These are phyloP conservation scores for Russula foetens DNA, from an alignment of 768 basidiomycete genomes.

Conservation along the genomic window DNA sequence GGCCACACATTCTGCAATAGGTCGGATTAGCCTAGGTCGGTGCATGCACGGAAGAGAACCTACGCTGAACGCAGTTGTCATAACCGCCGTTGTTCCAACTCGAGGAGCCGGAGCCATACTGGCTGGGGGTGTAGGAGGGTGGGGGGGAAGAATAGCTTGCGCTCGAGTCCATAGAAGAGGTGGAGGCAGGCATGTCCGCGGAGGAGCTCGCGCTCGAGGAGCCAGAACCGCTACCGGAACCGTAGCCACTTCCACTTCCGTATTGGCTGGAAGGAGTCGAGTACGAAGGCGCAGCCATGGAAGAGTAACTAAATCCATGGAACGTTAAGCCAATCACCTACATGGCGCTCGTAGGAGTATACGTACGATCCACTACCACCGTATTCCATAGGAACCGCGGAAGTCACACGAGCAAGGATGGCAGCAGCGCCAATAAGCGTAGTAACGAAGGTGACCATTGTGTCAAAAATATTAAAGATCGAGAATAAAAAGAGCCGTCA, in stretches of 20 bases:
- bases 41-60: conserved; percentile 22
- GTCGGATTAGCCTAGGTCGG: neutral
- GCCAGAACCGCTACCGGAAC: conserved; percentile 41
- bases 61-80: conserved; percentile 63
- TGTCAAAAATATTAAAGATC: conserved; percentile 29
- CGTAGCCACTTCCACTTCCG: neutral
- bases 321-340: neutral
- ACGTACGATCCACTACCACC: neutral
- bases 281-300: conserved; percentile 18
- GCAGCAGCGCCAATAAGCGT: conserved; percentile 47
- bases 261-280: conserved; percentile 26
- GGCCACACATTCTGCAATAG: conserved; percentile 51
- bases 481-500: conserved; percentile 35
- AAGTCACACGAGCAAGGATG: conserved; percentile 43
- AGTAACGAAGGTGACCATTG: conserved; percentile 54
- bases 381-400: conserved; percentile 41
- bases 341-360: no score
- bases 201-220: no score
- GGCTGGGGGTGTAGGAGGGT: neutral
- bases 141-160: no score
- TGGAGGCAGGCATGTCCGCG: no score
- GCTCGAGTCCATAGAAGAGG: no score
- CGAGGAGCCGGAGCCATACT: conserved; percentile 54
- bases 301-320: neutral
- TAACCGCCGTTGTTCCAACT: conserved; percentile 53